Base-by-base conservation (phyloP, 305 asterid species). In the Fraxinus albicans region DNA sequence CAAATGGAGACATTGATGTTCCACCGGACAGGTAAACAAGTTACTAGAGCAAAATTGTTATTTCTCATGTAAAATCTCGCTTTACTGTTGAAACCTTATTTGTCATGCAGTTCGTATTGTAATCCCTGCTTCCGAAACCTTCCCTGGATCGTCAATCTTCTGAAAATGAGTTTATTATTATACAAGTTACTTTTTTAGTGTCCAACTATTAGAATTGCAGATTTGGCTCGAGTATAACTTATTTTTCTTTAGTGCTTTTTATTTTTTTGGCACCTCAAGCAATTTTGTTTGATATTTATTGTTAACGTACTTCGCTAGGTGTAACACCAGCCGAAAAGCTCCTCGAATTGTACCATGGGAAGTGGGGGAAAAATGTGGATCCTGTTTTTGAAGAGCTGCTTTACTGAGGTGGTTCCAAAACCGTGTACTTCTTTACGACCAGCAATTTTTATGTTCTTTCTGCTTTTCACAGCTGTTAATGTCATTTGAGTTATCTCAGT, bases 311-410 rank as follows among this genome's bases (percentile, higher is more conserved):
- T 15, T 53, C 33, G 40, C 60, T 80, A 95, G 99, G 99, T 83
- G 88, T 91, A 67, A 95, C 99, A 8, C 97, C 97, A 29, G 98
- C 99, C 0, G 99, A 95, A 85, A 93, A 91, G 89, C 95, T 95
- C 83, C 91, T 95, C 38, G 94, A 88, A 73, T 53, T 91, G 89
- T 95, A 95, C 97, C 86, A 92, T 73, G 98, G 94, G 82, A 95
- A 89, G 87, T 95, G 99, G 98, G 97, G 91, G 40, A 89, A 86
- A 78, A 92, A 83, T 13, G 93, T 92, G 7, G 97, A 92, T 86
- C 94, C 97, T 15, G 92, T 91, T 76, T 93, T 92, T 23, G 90
- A 92, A 88, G 94, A 91, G 90, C 89, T 91, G 80, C 93, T 91
- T 36, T 93, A 91, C 87, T 93, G 84, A 72, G 76, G 35, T 78